A percentile compares a stretch with the other conserved stretches of the same genome.
Evolutionary conservation across 1,284 basidiomycete species (phyloP).

Genomic region (Omphalotus olearius): DNA sequence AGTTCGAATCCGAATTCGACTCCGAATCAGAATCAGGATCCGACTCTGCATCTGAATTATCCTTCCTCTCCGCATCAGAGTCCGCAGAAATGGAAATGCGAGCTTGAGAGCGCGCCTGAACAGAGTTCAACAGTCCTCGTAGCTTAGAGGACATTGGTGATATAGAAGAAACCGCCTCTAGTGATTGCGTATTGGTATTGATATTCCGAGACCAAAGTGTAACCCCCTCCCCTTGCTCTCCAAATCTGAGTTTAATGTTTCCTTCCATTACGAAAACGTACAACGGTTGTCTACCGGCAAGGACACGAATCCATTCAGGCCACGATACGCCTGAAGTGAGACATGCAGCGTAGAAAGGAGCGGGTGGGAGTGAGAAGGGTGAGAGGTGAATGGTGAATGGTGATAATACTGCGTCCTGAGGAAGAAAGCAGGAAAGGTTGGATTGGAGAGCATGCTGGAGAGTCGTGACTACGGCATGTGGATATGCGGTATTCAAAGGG

Average conservation of each 20-base stretch:
- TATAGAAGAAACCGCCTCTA: background rate
- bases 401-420: background rate
- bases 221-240: background rate
- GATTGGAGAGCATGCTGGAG: conserved; percentile 1
- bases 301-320: conserved; percentile 1
- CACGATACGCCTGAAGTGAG: background rate
- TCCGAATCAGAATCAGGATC: no score
- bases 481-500: background rate
- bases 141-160: background rate
- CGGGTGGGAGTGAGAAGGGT: background rate
- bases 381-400: conserved; percentile 5
- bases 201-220: conserved; percentile 4
- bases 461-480: background rate
- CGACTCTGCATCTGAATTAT: background rate
- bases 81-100: no score
- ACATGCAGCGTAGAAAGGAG: conserved; percentile 7
- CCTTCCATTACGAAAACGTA: conserved; percentile 5
- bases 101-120: background rate
- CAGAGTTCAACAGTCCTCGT: background rate
- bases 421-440: background rate
- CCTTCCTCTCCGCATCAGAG: background rate
- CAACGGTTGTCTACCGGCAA: background rate
- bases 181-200: no score
- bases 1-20: no score
- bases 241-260: background rate